Evolutionary conservation across 345 rosid genomes (phyloP).

Genomic region (Streptanthus diversifolius): DNA sequence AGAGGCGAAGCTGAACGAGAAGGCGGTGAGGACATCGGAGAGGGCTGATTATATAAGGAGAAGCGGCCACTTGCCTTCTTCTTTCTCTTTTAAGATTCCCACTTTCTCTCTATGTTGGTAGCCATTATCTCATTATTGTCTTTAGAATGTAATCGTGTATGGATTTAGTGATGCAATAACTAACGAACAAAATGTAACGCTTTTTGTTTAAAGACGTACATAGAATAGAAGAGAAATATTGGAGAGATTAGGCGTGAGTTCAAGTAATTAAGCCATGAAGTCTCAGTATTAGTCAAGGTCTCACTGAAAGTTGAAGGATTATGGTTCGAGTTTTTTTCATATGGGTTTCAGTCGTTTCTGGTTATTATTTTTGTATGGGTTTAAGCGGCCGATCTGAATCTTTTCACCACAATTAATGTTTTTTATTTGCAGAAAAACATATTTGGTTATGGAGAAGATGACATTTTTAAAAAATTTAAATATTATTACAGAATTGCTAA

Average conservation of each 20-base stretch:
- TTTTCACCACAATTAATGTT: neutral
- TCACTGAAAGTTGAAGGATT: neutral
- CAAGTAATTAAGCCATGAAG: neutral
- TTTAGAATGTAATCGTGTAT: conserved; percentile 19
- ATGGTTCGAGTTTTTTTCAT: neutral
- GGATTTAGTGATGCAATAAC: conserved; percentile 24
- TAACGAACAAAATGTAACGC: neutral
- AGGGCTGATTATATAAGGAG: conserved; percentile 80
- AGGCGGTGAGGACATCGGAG: conserved; percentile 68
- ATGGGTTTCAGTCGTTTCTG: neutral
- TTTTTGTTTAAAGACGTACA: neutral
- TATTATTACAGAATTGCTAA: neutral
- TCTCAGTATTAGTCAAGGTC: neutral
- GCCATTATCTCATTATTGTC: conserved; percentile 8
- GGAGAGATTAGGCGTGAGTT: neutral
- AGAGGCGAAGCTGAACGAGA: conserved; percentile 72
- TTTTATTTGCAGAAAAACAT: neutral
- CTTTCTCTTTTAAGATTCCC: conserved; percentile 67
- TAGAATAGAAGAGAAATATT: neutral
- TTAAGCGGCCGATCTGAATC: neutral
- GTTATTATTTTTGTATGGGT: neutral
- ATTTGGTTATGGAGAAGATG: neutral
- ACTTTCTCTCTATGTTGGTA: conserved; percentile 78
- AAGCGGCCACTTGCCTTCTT: conserved; percentile 78
- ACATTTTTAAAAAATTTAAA: neutral